Evolutionary conservation across 371 early-diverging fungal species (phyloP), one percentile per base, ranked within the genome.

Genomic region (Mucor piriformis): DNA sequence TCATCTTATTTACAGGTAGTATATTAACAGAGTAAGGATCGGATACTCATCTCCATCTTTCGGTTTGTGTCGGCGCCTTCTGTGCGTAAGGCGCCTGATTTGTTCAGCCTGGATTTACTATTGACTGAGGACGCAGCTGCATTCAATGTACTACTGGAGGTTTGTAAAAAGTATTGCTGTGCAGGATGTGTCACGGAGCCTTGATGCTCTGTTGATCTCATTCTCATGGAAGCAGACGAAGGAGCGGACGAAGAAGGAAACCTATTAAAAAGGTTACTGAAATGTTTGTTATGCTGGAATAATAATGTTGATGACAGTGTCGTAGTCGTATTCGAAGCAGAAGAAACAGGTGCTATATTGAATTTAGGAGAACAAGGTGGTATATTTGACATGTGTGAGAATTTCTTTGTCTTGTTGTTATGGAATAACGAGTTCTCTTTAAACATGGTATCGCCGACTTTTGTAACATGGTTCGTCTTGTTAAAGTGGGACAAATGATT

Each of bases 151-250:
- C 76, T 73, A 49, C 72, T 74, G 8, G 74, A 72, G 12, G 79
- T 76, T 43, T 79, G 76, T 18, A 74, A 47, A 50, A 74, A 79
- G 43, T 79, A 79, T 37, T 76, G 76, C n/a, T 72, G 69, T 0
- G 79, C 69, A 1, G 79, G 76, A 67, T 72, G 76, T 2, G 69
- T 76, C 27, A 72, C 67, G n/a, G n/a, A n/a, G n/a, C n/a, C n/a
- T n/a, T n/a, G n/a, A 10, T 50, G 38, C 10, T 50, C 66, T 15
- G 67, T 59, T n/a, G 47, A 32, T 5, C 61, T 38, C 3, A 46
- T 37, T 21, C 64, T 37, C 3, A 58, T 42, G 11, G 50, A 29
- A 48, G 29, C 7, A n/a, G 27, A n/a, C 8, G 40, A 38, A 10
- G 38, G n/a, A 20, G 49, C 35, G 12, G 50, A 33, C 21, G 60